These are phyloP conservation scores for Fusarium sp. DNA, from an alignment of 2,329 filamentous ascomycete genomes.

Conservation along the genomic window DNA sequence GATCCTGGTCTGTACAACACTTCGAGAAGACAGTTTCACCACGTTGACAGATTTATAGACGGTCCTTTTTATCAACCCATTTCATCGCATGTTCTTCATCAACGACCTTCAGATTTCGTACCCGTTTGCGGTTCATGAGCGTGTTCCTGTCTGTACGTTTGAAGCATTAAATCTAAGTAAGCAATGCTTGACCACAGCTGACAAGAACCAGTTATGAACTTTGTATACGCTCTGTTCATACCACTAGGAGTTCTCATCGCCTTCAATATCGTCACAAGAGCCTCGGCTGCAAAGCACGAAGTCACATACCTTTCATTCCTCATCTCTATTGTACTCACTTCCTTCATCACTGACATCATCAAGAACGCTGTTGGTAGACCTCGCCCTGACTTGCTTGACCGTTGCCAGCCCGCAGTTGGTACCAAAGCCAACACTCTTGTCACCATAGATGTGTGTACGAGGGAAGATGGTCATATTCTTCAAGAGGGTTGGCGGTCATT, in stretches of 20 bases:
- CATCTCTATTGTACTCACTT: slow-evolving; percentile 79
- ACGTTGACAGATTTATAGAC: slow-evolving; percentile 40
- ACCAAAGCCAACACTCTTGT: slow-evolving; percentile 66
- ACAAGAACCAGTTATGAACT: slow-evolving; percentile 68
- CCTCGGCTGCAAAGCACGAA: slow-evolving; percentile 82
- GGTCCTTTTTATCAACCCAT: slow-evolving; percentile 72
- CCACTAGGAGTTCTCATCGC: slow-evolving; percentile 75
- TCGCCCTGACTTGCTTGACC: slow-evolving; percentile 70
- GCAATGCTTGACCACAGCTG: not conserved
- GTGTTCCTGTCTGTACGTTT: slow-evolving; percentile 79
- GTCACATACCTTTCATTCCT: slow-evolving; percentile 84
- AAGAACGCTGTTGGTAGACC: slow-evolving; percentile 90
- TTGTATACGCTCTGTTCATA: slow-evolving; percentile 80
- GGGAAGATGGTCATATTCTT: slow-evolving; percentile 73
- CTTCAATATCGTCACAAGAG: slow-evolving; percentile 71
- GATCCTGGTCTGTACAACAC: slow-evolving; percentile 61
- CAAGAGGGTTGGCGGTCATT: slow-evolving; percentile 89
- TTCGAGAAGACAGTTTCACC: slow-evolving; percentile 1
- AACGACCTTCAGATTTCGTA: slow-evolving; percentile 87
- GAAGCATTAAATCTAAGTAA: not conserved
- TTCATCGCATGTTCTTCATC: slow-evolving; percentile 93
- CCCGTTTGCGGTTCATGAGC: slow-evolving; percentile 84
- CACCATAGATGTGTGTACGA: slow-evolving; percentile 77
- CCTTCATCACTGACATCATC: slow-evolving; percentile 87
- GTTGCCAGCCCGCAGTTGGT: slow-evolving; percentile 75